phyloP scores from a whole-genome alignment of 164 flowering plant species.

The Piper betle region DNA sequence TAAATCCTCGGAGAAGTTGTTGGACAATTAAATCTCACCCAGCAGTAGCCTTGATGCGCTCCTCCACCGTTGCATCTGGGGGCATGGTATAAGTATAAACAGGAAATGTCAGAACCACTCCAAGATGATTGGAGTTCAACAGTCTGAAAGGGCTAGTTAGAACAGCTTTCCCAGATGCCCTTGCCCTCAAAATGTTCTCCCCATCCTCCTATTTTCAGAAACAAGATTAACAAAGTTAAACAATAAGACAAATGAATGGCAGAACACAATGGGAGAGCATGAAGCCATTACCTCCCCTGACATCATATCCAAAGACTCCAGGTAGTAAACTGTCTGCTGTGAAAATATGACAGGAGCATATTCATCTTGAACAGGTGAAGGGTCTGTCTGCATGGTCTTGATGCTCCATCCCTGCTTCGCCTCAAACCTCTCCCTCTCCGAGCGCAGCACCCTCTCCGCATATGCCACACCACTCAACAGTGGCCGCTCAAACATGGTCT shows the following conservation, averaged over 20 bases:
- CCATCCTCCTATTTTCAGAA: constrained; percentile 58
- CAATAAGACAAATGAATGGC: background rate
- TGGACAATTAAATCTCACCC: constrained; percentile 40
- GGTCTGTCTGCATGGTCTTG: constrained; percentile 69
- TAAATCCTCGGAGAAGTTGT: too few species aligned
- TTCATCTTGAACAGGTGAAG: constrained; percentile 76
- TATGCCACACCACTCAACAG: constrained; percentile 82
- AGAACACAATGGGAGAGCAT: background rate
- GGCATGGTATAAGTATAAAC: constrained; percentile 68
- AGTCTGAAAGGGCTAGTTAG: constrained; percentile 77
- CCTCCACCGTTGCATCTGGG: constrained; percentile 42
- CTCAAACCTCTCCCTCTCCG: constrained; percentile 74
- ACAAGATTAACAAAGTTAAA: background rate
- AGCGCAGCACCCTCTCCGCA: constrained; percentile 59
- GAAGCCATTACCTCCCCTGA: constrained; percentile 67
- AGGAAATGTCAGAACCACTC: constrained; percentile 93
- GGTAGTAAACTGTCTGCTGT: constrained; percentile 75
- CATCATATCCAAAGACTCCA: constrained; percentile 90
- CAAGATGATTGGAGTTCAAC: constrained; percentile 81
- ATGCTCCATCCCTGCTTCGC: constrained; percentile 72
- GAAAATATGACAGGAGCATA: constrained; percentile 89
- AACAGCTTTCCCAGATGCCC: constrained; percentile 91
- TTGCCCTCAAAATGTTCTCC: constrained; percentile 80
- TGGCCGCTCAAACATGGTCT: constrained; percentile 87
- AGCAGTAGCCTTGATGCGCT: constrained; percentile 62